These are phyloP conservation scores for Xerocomus potaroensis DNA, from an alignment of 768 basidiomycete species.

Conservation along the genomic window DNA sequence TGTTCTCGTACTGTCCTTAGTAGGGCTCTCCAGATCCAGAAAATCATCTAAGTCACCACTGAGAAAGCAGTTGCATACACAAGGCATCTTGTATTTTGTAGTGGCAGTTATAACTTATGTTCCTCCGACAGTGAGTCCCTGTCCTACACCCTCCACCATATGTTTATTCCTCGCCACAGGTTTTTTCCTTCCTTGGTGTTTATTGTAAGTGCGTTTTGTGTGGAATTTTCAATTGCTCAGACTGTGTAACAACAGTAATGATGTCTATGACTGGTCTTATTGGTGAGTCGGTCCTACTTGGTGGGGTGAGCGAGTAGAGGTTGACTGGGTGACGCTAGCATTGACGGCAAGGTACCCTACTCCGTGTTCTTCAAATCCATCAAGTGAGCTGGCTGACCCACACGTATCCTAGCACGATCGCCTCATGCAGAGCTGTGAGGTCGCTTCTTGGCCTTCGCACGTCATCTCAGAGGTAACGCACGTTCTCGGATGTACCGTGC, in stretches of 20 bases:
- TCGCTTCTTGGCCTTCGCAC: slow-evolving; percentile 10
- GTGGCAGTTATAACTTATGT: slow-evolving; percentile 17
- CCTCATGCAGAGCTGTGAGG: slow-evolving; percentile 15
- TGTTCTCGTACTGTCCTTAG: slow-evolving; percentile 15
- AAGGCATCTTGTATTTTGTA: slow-evolving; percentile 21
- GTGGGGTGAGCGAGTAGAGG: not conserved
- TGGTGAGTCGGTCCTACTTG: slow-evolving; percentile 6
- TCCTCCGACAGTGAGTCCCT: slow-evolving; percentile 5
- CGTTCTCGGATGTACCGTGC: too few species aligned
- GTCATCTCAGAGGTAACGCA: not conserved
- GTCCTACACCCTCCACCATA: too few species aligned
- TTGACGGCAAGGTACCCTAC: slow-evolving; percentile 12
- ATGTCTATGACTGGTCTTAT: not conserved
- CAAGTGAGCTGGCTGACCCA: not conserved
- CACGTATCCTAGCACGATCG: slow-evolving; percentile 9
- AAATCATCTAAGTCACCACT: slow-evolving; percentile 14
- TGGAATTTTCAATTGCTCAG: not conserved
- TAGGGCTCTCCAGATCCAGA: slow-evolving; percentile 15
- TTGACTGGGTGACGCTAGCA: slow-evolving; percentile 9
- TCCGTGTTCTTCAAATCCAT: not conserved
- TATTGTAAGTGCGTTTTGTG: not conserved
- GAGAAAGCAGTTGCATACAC: slow-evolving; percentile 12
- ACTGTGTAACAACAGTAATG: slow-evolving; percentile 5
- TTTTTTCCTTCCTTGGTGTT: slow-evolving; percentile 8
- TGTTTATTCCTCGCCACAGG: slow-evolving; percentile 1